Evolutionary conservation across 2,329 filamentous ascomycete genomes (phyloP), one percentile per base, ranked within the genome.

Genomic region (Xylariaceae sp.): DNA sequence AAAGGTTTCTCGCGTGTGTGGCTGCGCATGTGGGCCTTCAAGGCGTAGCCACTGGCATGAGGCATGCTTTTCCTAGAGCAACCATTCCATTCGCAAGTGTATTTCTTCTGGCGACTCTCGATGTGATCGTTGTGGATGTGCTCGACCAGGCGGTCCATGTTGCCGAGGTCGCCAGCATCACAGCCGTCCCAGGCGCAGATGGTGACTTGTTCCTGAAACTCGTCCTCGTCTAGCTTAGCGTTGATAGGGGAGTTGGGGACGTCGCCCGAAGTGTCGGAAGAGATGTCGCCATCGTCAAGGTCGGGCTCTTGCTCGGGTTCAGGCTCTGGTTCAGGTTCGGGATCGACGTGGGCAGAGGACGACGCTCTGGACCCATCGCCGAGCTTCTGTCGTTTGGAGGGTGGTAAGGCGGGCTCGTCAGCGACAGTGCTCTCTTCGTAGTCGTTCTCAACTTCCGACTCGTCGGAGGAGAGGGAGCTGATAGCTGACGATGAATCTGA

Each of bases 1-100:
- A 97, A 97, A 0, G 93, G 93, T 71, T 98, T 98, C 75, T 98
- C 93, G 62, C 93, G 81, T 2, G 93, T 98, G 66, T 98, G 93
- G 64, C 91, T 96, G 57, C 93, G 79, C 91, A 98, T 95, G 63
- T 98, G 93, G 8, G 93, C 93, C 65, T 95, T 91, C 53, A 98
- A 72, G 4, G 93, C 93, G 69, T 98, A 98, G 2, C 89, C 93
- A 60, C 90, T 95, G 1, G 92, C 92, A 68, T 98, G 93, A 16
- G 88, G 83, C 67, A 93, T 82, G 48, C 90, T 89, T 71, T 95
- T 97, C 50, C 91, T 74, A 42, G 76, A 78, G 65, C 93, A 98
- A 55, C 92, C 92, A 48, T 80, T 82, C 93, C 93, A 98, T 69
- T 97, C 92, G 69, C 93, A 98, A n/a, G 88, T 90, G 65, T 97